Conservation (phyloP, 139 green algal genomes). For the Tetraselmis chui region DNA sequence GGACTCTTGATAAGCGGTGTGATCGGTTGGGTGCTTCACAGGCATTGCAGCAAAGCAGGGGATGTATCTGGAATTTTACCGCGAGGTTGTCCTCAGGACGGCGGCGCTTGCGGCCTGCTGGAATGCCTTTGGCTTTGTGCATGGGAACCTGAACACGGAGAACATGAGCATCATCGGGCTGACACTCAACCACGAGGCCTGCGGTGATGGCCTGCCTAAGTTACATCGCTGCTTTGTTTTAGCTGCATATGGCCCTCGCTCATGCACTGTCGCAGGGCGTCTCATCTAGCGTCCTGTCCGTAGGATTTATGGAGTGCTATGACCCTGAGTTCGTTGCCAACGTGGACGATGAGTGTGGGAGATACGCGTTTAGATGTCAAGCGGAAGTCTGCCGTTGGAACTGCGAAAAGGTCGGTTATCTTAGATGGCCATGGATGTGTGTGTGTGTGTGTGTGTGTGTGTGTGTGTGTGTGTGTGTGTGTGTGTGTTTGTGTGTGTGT, state of each 20-base stretch:
- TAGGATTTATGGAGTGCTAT: neutral
- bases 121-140: slow-evolving; percentile 1
- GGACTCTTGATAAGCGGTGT: no score
- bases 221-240: no score
- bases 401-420: slow-evolving; percentile 4
- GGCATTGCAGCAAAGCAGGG: neutral
- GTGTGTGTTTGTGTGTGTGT: no score
- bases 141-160: slow-evolving; percentile 9
- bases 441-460: no score
- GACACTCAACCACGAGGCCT: slow-evolving; percentile 1
- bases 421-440: no score
- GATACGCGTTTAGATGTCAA: slow-evolving; percentile 4
- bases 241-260: no score
- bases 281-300: no score
- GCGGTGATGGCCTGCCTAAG: no score
- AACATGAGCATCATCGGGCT: slow-evolving; percentile 6
- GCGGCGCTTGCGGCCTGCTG: slow-evolving; percentile 1
- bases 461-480: no score
- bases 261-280: no score
- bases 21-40: neutral
- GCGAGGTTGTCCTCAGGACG: slow-evolving; percentile 1
- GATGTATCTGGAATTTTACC: slow-evolving; percentile 3
- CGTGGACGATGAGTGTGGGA: neutral
- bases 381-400: slow-evolving; percentile 6
- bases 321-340: neutral